Conservation (phyloP, 495 filamentous ascomycete genomes). For the Penicillium cosmopolitanum region DNA sequence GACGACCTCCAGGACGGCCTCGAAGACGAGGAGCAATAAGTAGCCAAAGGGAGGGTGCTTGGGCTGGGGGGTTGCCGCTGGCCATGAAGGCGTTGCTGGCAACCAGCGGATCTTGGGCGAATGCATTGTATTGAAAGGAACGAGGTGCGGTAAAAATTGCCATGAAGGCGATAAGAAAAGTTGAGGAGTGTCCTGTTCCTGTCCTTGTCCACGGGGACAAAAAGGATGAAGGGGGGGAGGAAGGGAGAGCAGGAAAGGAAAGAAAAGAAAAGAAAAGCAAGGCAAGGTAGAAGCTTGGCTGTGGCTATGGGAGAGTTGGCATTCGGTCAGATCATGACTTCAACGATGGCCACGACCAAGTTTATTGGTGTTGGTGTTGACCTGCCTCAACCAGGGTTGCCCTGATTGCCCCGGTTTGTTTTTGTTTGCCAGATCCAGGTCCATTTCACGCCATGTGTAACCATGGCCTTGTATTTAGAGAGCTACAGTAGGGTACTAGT, state of each 20-base stretch:
- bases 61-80: constrained; percentile 36
- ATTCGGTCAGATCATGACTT: constrained; percentile 5
- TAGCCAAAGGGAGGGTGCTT: constrained; percentile 71
- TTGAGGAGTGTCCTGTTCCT: not conserved
- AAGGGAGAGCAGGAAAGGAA: not conserved
- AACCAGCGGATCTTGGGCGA: constrained; percentile 40
- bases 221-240: constrained; percentile 1
- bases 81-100: constrained; percentile 34
- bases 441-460: too few species aligned
- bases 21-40: constrained; percentile 86
- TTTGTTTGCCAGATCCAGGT: not conserved
- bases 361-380: too few species aligned
- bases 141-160: constrained; percentile 63
- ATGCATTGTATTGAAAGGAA: constrained; percentile 60
- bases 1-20: constrained; percentile 93
- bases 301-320: constrained; percentile 3
- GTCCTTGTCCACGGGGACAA: constrained; percentile 10
- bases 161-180: constrained; percentile 34
- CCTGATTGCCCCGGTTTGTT: too few species aligned
- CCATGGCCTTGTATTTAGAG: too few species aligned
- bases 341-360: too few species aligned
- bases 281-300: constrained; percentile 1
- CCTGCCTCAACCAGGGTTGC: too few species aligned
- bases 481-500: too few species aligned
- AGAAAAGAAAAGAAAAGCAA: not conserved